Conservation (phyloP, 2,329 filamentous ascomycete species). For the Aspergillus intermedius region DNA sequence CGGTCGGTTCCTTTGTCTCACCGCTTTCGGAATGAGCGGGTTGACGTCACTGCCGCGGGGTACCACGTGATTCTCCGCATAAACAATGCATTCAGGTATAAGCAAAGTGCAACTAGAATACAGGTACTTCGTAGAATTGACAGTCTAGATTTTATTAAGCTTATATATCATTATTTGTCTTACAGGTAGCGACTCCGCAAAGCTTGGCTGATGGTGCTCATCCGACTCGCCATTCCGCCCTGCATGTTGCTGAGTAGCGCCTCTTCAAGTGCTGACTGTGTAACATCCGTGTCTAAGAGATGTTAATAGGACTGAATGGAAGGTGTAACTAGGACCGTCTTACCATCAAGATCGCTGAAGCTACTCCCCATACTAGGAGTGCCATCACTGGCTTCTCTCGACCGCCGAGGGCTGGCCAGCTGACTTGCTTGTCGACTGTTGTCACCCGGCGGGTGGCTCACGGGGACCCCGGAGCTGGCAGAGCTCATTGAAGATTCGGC, state of each 20-base stretch:
- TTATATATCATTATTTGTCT: background rate
- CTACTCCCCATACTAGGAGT: constrained; percentile 59
- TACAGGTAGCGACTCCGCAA: constrained; percentile 48
- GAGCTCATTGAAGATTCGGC: constrained; percentile 31
- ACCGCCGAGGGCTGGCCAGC: constrained; percentile 43
- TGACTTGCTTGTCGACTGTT: constrained; percentile 12
- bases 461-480: constrained; percentile 31
- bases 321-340: constrained; percentile 2
- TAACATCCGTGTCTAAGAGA: constrained; percentile 52
- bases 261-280: constrained; percentile 59
- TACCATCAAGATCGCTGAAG: constrained; percentile 60
- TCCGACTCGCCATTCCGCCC: constrained; percentile 43
- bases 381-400: constrained; percentile 46
- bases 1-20: background rate
- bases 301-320: background rate
- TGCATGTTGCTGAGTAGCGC: constrained; percentile 59
- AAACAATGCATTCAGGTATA: background rate
- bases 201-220: constrained; percentile 49
- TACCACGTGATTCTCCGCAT: background rate
- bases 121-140: background rate
- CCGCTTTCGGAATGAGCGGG: background rate
- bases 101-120: background rate
- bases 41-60: background rate
- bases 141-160: background rate
- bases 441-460: constrained; percentile 16